Evolutionary conservation across 805 yeast genomes (phyloP).

Genomic region (Saccharomyces kudriavzevii): DNA sequence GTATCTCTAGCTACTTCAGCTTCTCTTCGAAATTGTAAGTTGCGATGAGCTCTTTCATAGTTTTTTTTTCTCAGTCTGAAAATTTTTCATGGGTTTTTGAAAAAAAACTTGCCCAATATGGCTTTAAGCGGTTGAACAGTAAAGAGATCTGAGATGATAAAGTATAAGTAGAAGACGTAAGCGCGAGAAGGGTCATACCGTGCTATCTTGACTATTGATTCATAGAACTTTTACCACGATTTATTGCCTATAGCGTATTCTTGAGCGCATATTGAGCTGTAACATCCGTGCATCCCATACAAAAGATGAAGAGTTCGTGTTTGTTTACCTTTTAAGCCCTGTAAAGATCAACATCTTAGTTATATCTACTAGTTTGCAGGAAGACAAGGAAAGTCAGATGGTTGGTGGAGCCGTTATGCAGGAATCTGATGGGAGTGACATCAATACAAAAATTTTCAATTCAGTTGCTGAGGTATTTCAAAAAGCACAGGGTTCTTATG

Average conservation of each 20-base stretch:
- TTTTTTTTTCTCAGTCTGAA: not conserved
- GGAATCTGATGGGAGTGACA: conserved; percentile 18
- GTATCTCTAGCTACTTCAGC: not conserved
- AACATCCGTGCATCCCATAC: not conserved
- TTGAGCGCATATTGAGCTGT: not conserved
- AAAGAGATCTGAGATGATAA: too few species aligned
- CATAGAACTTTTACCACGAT: too few species aligned
- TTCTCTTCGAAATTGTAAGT: not conserved
- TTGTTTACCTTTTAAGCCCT: not conserved
- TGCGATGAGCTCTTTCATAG: not conserved
- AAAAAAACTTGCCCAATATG: not conserved
- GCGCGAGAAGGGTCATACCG: not conserved
- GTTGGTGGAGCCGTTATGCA: not conserved
- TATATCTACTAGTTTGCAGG: not conserved
- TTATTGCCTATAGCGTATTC: not conserved
- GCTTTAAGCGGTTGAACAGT: not conserved
- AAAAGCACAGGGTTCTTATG: conserved; percentile 64
- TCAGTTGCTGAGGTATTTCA: conserved; percentile 66
- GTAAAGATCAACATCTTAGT: not conserved
- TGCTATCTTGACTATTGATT: not conserved
- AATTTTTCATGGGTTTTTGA: not conserved
- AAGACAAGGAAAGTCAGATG: not conserved
- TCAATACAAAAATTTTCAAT: conserved; percentile 31
- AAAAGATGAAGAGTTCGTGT: not conserved
- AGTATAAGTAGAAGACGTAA: too few species aligned